Evolutionary conservation across 192 early-diverging fungal genomes (phyloP), one percentile per base, ranked within the genome.

Genomic region (Helicostylum pulchrum): DNA sequence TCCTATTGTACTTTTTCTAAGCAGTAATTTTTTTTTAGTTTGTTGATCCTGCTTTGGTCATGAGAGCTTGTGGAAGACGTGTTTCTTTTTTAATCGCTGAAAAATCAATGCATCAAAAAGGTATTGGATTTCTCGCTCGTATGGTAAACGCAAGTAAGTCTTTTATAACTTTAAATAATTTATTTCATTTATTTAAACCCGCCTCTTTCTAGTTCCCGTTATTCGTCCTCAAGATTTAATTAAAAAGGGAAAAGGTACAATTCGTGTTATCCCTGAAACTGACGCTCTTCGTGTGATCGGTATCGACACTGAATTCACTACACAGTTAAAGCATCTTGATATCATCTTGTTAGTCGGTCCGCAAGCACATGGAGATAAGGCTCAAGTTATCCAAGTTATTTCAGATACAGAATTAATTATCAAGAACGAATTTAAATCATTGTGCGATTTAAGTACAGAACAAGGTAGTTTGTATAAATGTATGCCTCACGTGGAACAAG

Each of bases 141-240:
- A 73, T 79, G n/a, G 57, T 95, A 54, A 79, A 90, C 61, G 88
- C 93, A 8, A 95, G 90, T 90, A 75, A 77, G 87, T 85, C 11
- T 15, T n/a, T 23, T 43, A n/a, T n/a, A n/a, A n/a, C n/a, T n/a
- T n/a, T n/a, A n/a, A n/a, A n/a, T n/a, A n/a, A n/a, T n/a, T n/a
- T n/a, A n/a, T n/a, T n/a, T n/a, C n/a, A n/a, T 53, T 45, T 53
- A n/a, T 26, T 66, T 46, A 44, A n/a, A n/a, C n/a, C n/a, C n/a
- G n/a, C n/a, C n/a, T n/a, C n/a, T n/a, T n/a, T n/a, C n/a, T n/a
- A n/a, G 90, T 99, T 77, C 91, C 95, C 6, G 95, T 99, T 7
- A 87, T 87, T 47, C 81, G 97, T 26, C 89, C 94, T 64, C 95
- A 97, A 73, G 97, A 99, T 76, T 72, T 92, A 45, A 89, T 88